Percentiles rank a stretch among this genome's conserved stretches.
These are phyloP conservation scores for Apiotrichum veenhuisii DNA, from an alignment of 1,284 basidiomycete genomes.

Conservation along the genomic window DNA sequence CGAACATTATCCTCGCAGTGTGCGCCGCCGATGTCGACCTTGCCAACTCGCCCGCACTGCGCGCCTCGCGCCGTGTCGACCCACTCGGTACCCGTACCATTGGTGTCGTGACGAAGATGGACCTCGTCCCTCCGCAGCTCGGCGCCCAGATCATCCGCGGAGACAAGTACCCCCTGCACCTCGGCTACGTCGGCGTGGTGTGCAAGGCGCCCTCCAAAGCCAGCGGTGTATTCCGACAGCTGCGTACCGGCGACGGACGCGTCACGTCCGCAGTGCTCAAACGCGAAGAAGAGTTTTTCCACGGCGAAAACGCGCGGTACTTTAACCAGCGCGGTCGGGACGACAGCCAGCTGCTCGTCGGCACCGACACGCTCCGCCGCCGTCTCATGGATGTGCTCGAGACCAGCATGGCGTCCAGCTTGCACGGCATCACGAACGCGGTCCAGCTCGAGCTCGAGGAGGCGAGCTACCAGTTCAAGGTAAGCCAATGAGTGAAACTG, in stretches of 20 bases:
- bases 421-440: constrained; percentile 93
- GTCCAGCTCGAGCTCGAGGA: constrained; percentile 97
- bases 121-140: constrained; percentile 79
- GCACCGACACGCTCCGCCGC: constrained; percentile 81
- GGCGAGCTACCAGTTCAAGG: constrained; percentile 95
- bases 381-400: constrained; percentile 95
- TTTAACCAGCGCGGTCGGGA: constrained; percentile 55
- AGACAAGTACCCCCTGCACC: constrained; percentile 92
- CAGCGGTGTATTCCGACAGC: constrained; percentile 45
- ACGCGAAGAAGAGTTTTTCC: constrained; percentile 79
- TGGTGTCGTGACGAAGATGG: constrained; percentile 99
- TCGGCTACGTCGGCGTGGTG: constrained; percentile 98
- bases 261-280: constrained; percentile 59
- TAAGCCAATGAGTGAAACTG: constrained; percentile 10
- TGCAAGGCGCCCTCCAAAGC: constrained; percentile 63
- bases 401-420: constrained; percentile 90
- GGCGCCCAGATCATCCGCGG: constrained; percentile 79
- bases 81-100: constrained; percentile 92
- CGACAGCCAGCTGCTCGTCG: constrained; percentile 64
- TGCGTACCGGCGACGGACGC: constrained; percentile 28
- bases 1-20: constrained; percentile 96
- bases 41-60: constrained; percentile 92
- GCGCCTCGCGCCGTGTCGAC: constrained; percentile 89
- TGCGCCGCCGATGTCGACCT: constrained; percentile 98
- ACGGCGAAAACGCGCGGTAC: constrained; percentile 56